Evolutionary conservation across 305 asterid genomes (phyloP), one percentile per base, ranked within the genome.

Genomic region (Coffea humblotiana): DNA sequence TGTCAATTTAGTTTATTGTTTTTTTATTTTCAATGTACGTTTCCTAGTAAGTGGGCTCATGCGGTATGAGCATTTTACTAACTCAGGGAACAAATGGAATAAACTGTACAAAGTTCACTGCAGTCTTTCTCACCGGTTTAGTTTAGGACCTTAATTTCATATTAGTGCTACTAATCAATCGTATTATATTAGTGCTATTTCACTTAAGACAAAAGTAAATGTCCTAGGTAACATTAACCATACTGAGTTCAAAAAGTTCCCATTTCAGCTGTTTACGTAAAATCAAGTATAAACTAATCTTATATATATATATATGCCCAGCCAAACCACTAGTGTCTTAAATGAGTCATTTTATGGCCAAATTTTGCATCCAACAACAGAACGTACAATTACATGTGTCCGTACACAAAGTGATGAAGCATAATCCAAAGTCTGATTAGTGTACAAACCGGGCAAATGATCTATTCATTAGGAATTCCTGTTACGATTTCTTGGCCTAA

Each of bases 401-500:
- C 83, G 72, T 78, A 21, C 83, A 82, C 79, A 82, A 90, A 82
- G 60, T 32, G 91, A 63, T 84, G 76, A 85, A 52, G 81, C 71
- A 84, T 83, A 85, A 87, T 91, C 93, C 94, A 91, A 93, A 32
- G 85, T 1, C 19, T 65, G 60, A 82, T 60, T 66, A 79, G 80
- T 79, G 75, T 73, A 88, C 95, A 89, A 89, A 85, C 73, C 91
- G 94, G 94, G 90, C 91, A 78, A 82, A 83, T 81, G 54, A 81
- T 84, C 75, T 79, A 48, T 64, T 32, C 51, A 58, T 71, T 32
- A 71, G 78, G 37, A 48, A 9, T 85, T 71, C 72, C n/a, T 60
- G 35, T 72, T 37, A 67, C 73, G 61, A 71, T 65, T 75, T 71
- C 32, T 32, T 32, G 32, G 79, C 19, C 72, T 80, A 90, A 83